Base-by-base conservation (phyloP, 2,329 filamentous ascomycete genomes). In the Lachnum nothofagi region DNA sequence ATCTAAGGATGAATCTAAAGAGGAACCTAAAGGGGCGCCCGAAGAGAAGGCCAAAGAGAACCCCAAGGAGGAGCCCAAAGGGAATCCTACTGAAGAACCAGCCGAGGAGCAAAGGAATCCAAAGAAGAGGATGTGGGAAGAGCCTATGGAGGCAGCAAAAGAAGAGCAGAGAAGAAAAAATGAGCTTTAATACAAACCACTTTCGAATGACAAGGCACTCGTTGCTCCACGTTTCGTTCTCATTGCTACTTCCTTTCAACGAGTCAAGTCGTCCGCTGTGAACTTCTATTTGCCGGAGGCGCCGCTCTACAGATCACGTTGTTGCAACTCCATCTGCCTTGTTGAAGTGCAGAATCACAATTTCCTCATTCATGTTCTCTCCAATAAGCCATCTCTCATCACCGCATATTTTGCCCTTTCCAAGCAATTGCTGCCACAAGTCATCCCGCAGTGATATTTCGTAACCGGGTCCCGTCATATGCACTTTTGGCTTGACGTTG, bases 381-480 rank as follows among this genome's bases (percentile, higher is more conserved):
- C 81, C 80, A 9, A 84, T 63, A n/a, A 84, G 45, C 72, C 79
- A 83, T 46, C 77, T 65, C 63, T 84, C 80, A 52, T 81, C 77
- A 1, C 80, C 82, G 29, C 66, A 73, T 14, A 85, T 76, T 51
- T 70, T 70, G 1, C 77, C 79, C 57, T 72, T 76, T 1, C 62
- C 71, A 40, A 78, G 65, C 27, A 84, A 60, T 59, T 76, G 68
- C 17, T 62, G 60, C 68, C 75, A 77, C 43, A 77, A 64, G 4
- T 67, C 65, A 27, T 73, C 67, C 3, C 59, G 55, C 40, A 78
- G 72, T 42, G 69, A 65, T 3, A 68, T 63, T 58, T 76, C 72
- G 17, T 62, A 58, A 14, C 54, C 57, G 4, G 54, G 56, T 1
- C 57, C 61, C 41, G 58, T 65, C 52, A 67, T 67, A 3, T 54